Base-by-base conservation (phyloP, 2,329 filamentous ascomycete species). In the Diatrype stigma region DNA sequence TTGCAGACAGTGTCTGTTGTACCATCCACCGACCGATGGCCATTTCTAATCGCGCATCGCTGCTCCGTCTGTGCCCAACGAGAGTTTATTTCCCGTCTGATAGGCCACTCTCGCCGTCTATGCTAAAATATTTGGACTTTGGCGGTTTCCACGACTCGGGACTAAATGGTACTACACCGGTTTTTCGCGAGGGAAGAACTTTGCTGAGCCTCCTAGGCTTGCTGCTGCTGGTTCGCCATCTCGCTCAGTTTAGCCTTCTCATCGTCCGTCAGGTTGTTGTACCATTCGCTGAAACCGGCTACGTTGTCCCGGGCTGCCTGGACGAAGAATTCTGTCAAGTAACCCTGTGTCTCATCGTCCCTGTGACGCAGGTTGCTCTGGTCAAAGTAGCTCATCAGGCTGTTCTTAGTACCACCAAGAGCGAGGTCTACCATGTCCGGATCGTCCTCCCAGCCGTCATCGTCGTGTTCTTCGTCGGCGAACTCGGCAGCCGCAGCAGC, bases 391-490 rank as follows among this genome's bases (percentile, higher is more conserved):
- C 84, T 82, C 89, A 96, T 95, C 42, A 96, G 79, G 53, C 96
- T 89, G 19, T 81, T 76, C 68, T 88, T 88, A 38, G 81, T 86
- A 23, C 78, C 71, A 3, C 79, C 85, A 12, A 87, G 74, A 40
- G 83, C 84, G n/a, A 96, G 79, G 67, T 96, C 91, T 12, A 96
- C 72, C 2, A 81, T 79, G 54, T 88, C 83, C 1, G 85, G 81
- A 42, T 96, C 83, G 61, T 96, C 93, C 69, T 97, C 93, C 89
- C 93, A 96, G 26, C 87, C 87, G 51, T 89, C 90, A 51, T 90
- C 89, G 10, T 88, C 87, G 37, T 85, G 85, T 22, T 86, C 84
- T 49, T 84, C 87, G 28, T 74, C 73, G 22, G 67, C 70, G 42
- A 80, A 76, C 28, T 82, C 78, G 2, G 79, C 79, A 6, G 81